Conservation (phyloP, 1,284 basidiomycete species). For the Ceratobasidium sp. region DNA sequence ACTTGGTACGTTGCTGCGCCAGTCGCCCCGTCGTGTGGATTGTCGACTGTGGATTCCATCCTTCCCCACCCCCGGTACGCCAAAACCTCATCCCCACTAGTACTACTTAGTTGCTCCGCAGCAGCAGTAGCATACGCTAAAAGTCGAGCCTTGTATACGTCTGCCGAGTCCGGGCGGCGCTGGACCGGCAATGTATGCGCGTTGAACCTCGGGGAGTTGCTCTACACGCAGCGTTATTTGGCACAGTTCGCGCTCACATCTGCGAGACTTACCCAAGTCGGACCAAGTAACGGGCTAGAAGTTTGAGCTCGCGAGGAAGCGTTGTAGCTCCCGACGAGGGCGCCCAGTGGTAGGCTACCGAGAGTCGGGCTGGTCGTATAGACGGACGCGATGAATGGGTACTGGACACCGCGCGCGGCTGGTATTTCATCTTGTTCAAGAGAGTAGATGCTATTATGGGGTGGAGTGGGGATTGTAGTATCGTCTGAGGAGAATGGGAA, state of each 20-base stretch:
- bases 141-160: slow-evolving; percentile 38
- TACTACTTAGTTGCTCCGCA: slow-evolving; percentile 30
- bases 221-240: not conserved
- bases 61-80: not conserved
- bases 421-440: not conserved
- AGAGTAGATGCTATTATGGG: not conserved
- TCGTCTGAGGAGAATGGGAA: slow-evolving; percentile 23
- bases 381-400: slow-evolving; percentile 18
- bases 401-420: not conserved
- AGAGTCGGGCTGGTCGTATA: slow-evolving; percentile 17
- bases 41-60: not conserved
- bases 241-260: not conserved
- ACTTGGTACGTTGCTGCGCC: not conserved
- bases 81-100: slow-evolving; percentile 24
- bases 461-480: slow-evolving; percentile 13
- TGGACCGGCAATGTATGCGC: slow-evolving; percentile 1
- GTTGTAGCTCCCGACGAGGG: not conserved
- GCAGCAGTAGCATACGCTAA: slow-evolving; percentile 35
- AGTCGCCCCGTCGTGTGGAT: not conserved
- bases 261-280: not conserved
- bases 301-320: slow-evolving; percentile 10
- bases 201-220: not conserved
- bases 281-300: slow-evolving; percentile 3
- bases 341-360: not conserved
- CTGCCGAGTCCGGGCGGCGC: slow-evolving; percentile 4